Percentiles rank a stretch among this genome's conserved stretches.
Conservation (phyloP, 2,329 filamentous ascomycete genomes). For the Cercospora nicotianae region DNA sequence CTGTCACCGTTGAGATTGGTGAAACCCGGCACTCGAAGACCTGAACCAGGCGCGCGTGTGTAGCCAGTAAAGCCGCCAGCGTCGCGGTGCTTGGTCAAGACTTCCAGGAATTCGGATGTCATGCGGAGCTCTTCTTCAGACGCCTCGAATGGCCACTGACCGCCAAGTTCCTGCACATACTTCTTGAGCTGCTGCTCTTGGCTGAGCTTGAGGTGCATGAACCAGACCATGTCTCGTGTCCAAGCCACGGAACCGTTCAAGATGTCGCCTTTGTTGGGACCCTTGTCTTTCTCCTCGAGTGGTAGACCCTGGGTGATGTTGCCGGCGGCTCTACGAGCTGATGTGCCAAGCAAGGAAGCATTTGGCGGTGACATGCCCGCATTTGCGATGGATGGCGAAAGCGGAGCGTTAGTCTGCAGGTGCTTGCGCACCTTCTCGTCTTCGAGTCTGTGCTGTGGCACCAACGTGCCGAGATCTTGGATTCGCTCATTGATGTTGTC, state of each 20-base stretch:
- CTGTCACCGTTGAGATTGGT: conserved; percentile 88
- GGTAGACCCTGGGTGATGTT: conserved; percentile 92
- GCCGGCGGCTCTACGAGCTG: conserved; percentile 65
- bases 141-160: conserved; percentile 74
- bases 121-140: conserved; percentile 94
- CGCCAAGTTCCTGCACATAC: conserved; percentile 69
- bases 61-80: conserved; percentile 69
- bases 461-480: conserved; percentile 89
- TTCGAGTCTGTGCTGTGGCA: conserved; percentile 87
- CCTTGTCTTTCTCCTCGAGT: conserved; percentile 96
- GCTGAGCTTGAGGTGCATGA: conserved; percentile 83
- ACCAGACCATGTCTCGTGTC: conserved; percentile 98
- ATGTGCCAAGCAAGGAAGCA: conserved; percentile 86
- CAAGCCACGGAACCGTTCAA: conserved; percentile 95
- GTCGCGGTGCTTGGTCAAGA: conserved; percentile 76
- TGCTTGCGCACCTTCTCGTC: conserved; percentile 97
- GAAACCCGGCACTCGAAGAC: conserved; percentile 86
- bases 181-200: conserved; percentile 85
- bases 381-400: conserved; percentile 74
- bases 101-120: conserved; percentile 87
- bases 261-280: conserved; percentile 97
- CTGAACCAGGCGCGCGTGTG: conserved; percentile 77
- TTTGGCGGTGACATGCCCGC: conserved; percentile 68
- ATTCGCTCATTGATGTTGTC: conserved; percentile 99
- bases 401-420: conserved; percentile 84